Evolutionary conservation across 2,329 filamentous ascomycete species (phyloP).

Genomic region (Fusarium compactum): DNA sequence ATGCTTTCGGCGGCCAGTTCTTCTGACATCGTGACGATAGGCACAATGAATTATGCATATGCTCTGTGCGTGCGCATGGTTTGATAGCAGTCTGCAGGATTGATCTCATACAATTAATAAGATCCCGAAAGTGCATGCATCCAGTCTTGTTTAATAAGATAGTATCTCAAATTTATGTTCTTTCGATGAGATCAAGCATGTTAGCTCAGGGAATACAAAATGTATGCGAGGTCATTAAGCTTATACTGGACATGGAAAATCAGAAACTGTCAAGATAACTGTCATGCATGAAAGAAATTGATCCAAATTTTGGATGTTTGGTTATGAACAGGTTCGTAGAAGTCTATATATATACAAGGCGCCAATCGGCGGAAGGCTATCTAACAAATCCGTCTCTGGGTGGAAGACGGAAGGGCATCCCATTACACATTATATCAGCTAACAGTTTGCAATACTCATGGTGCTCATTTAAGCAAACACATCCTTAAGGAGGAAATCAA

Average conservation of each 20-base stretch:
- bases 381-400: neutral
- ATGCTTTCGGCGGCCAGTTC: no score
- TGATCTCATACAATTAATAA: no score
- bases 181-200: neutral
- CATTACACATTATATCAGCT: slow-evolving; percentile 12
- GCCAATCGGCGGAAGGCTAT: neutral
- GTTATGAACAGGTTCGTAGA: neutral
- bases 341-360: slow-evolving; percentile 1
- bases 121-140: neutral
- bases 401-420: neutral
- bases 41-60: no score
- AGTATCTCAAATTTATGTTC: no score
- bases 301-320: neutral
- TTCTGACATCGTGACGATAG: no score
- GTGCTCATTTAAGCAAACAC: slow-evolving; percentile 25
- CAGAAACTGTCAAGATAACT: neutral
- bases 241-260: neutral
- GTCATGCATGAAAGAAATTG: neutral
- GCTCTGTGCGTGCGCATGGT: no score
- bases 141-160: neutral
- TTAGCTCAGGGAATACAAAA: neutral
- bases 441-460: neutral
- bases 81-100: no score
- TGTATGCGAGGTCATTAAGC: neutral
- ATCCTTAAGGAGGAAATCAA: slow-evolving; percentile 52